Conservation (phyloP, 768 basidiomycete species). For the Hygrocybe punicea region DNA sequence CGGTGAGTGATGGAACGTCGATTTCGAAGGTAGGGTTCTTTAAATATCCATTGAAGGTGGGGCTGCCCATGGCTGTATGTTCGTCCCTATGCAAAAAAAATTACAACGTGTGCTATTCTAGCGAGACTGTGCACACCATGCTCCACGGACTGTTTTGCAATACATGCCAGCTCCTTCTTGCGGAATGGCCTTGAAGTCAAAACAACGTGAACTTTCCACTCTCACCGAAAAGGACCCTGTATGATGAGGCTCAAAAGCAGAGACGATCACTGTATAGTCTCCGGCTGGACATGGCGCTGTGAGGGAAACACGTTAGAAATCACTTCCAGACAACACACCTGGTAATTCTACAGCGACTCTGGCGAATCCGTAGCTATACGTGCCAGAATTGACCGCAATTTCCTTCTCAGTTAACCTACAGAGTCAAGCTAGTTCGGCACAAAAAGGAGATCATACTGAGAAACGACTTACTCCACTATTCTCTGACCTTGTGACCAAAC, state of each 20-base stretch:
- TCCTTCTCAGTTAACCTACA: constrained; percentile 61
- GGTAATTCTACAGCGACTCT: constrained; percentile 48
- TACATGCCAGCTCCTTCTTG: constrained; percentile 95
- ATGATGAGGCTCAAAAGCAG: constrained; percentile 75
- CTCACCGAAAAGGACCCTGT: constrained; percentile 62
- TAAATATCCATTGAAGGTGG: constrained; percentile 59
- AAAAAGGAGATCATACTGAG: neutral
- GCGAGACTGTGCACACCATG: constrained; percentile 51
- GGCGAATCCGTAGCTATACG: constrained; percentile 78
- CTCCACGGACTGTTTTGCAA: constrained; percentile 58
- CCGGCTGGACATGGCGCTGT: constrained; percentile 49
- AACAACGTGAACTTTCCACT: constrained; percentile 56
- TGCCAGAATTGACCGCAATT: constrained; percentile 67
- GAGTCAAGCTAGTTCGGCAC: neutral
- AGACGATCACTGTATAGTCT: constrained; percentile 79
- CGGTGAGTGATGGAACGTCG: constrained; percentile 46
- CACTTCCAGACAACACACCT: constrained; percentile 38
- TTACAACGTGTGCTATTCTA: no score
- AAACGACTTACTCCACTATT: constrained; percentile 63
- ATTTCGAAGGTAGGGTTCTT: constrained; percentile 70
- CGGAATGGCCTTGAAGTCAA: constrained; percentile 64
- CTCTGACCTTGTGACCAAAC: constrained; percentile 76
- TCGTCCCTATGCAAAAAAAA: constrained; percentile 41
- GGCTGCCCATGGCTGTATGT: constrained; percentile 63
- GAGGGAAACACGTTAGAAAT: neutral